These are phyloP conservation scores for Buxus sempervirens DNA, from an alignment of 164 flowering plant species.

Conservation along the genomic window DNA sequence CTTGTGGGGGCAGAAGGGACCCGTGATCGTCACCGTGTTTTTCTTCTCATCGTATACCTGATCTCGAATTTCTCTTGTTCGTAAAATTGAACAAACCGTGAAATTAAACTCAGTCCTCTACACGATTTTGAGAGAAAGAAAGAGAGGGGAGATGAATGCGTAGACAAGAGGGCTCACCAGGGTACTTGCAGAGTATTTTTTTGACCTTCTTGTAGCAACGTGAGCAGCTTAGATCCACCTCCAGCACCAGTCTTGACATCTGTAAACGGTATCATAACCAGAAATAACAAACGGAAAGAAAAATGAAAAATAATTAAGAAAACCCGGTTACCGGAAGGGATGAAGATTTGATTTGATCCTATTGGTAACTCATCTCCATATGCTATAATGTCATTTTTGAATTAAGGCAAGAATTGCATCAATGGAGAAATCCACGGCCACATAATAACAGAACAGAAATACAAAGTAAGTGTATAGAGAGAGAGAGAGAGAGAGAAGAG, in stretches of 20 bases:
- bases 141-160: background rate
- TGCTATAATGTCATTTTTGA: too few relatives aligned
- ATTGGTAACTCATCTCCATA: too few relatives aligned
- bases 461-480: too few relatives aligned
- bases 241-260: constrained; percentile 32
- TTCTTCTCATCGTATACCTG: constrained; percentile 49
- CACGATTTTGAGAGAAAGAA: background rate
- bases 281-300: background rate
- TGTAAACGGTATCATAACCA: background rate
- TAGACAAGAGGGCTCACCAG: constrained; percentile 33
- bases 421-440: too few relatives aligned
- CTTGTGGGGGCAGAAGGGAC: constrained; percentile 52
- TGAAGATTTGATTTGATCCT: too few relatives aligned
- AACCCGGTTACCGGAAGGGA: too few relatives aligned
- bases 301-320: too few relatives aligned
- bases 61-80: constrained; percentile 56
- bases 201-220: constrained; percentile 48
- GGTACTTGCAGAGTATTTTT: constrained; percentile 44
- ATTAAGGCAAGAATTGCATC: too few relatives aligned
- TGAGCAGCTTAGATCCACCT: constrained; percentile 48
- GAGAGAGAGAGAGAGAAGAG: too few relatives aligned
- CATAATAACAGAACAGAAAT: too few relatives aligned
- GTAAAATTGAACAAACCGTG: background rate
- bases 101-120: too few relatives aligned
- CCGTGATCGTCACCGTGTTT: constrained; percentile 50